Evolutionary conservation across 2,329 filamentous ascomycete genomes (phyloP).

Genomic region (Didymella arachidicola): DNA sequence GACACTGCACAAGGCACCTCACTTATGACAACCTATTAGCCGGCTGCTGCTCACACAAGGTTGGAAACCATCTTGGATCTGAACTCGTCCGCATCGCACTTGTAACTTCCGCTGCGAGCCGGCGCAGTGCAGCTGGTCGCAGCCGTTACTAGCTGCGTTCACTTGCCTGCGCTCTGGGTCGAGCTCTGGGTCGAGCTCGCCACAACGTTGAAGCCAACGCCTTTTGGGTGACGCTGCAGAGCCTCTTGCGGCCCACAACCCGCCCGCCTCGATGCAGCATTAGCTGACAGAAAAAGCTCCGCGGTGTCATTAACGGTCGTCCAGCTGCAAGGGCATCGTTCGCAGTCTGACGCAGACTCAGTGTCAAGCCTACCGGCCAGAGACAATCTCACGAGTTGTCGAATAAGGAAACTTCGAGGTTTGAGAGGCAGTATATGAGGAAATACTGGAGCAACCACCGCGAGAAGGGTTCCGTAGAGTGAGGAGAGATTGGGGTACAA

Average conservation of each 20-base stretch:
- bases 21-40: slow-evolving; percentile 34
- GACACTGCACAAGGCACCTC: slow-evolving; percentile 42
- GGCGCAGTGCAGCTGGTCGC: slow-evolving; percentile 31
- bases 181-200: slow-evolving; percentile 19
- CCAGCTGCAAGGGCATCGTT: slow-evolving; percentile 37
- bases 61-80: slow-evolving; percentile 33
- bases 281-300: slow-evolving; percentile 15
- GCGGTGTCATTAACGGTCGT: slow-evolving; percentile 29
- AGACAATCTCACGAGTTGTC: slow-evolving; percentile 27
- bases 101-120: slow-evolving; percentile 38
- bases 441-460: slow-evolving; percentile 7
- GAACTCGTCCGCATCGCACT: slow-evolving; percentile 31
- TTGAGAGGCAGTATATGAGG: not conserved
- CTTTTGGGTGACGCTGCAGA: slow-evolving; percentile 26
- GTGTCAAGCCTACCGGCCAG: slow-evolving; percentile 2
- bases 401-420: slow-evolving; percentile 22
- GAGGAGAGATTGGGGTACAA: slow-evolving; percentile 25
- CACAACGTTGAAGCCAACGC: slow-evolving; percentile 23
- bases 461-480: slow-evolving; percentile 21
- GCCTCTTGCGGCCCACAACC: slow-evolving; percentile 24
- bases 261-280: slow-evolving; percentile 24
- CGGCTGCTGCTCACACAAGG: slow-evolving; percentile 22
- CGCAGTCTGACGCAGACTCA: slow-evolving; percentile 22
- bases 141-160: slow-evolving; percentile 30
- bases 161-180: slow-evolving; percentile 27